These are phyloP conservation scores for Hypoxylon sp. DNA, from an alignment of 2,329 filamentous ascomycete genomes.

Conservation along the genomic window DNA sequence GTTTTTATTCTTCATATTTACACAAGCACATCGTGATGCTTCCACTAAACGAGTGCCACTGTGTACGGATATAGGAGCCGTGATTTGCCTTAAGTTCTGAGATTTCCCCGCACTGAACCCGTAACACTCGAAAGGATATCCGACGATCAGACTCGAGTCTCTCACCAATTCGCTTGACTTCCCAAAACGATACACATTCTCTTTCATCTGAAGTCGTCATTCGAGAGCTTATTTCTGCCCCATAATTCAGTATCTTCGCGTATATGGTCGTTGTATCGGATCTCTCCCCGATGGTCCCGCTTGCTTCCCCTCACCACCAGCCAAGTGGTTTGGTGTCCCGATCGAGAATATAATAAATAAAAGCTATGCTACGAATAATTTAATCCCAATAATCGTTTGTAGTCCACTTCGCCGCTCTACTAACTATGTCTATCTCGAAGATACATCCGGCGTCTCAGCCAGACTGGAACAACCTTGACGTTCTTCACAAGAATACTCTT, in stretches of 20 bases:
- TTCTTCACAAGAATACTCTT: conserved; percentile 71
- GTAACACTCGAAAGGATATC: neutral
- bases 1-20: conserved; percentile 5
- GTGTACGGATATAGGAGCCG: neutral
- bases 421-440: conserved; percentile 40
- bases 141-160: conserved; percentile 3
- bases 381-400: neutral
- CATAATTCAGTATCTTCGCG: neutral
- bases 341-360: neutral
- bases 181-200: neutral
- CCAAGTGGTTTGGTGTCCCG: neutral
- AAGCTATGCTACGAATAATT: neutral
- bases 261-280: conserved; percentile 21
- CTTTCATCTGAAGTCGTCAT: neutral
- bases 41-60: conserved; percentile 33
- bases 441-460: conserved; percentile 54
- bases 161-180: neutral
- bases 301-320: conserved; percentile 26
- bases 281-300: conserved; percentile 27
- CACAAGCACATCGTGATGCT: conserved; percentile 4
- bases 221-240: neutral
- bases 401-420: neutral
- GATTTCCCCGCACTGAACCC: conserved; percentile 35
- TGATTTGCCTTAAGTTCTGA: conserved; percentile 26
- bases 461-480: conserved; percentile 72